Conservation (phyloP, 768 basidiomycete genomes). For the Macrocybe gigantea region DNA sequence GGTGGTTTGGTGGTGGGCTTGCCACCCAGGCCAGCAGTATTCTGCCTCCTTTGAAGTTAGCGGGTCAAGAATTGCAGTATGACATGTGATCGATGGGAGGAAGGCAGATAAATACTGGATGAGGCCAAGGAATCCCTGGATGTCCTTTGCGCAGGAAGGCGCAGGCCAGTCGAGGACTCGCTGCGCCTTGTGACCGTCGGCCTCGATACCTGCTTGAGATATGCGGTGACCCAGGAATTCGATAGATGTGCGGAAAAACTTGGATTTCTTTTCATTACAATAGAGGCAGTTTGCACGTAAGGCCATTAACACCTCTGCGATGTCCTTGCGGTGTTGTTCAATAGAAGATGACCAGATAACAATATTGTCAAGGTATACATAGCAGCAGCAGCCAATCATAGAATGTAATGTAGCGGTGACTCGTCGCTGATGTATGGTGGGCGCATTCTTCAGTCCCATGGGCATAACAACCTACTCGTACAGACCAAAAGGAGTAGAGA, state of each 20-base stretch:
- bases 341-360: constrained; percentile 34
- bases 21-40: constrained; percentile 15
- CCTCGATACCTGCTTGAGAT: constrained; percentile 16
- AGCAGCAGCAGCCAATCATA: constrained; percentile 18
- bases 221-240: constrained; percentile 23
- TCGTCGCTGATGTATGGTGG: constrained; percentile 20
- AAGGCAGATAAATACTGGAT: constrained; percentile 16
- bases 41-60: background rate
- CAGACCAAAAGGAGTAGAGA: constrained; percentile 27
- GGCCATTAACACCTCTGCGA: constrained; percentile 18
- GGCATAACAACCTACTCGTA: constrained; percentile 26
- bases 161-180: constrained; percentile 18
- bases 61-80: background rate
- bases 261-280: constrained; percentile 15
- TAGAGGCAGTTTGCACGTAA: constrained; percentile 7
- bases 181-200: constrained; percentile 15
- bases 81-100: constrained; percentile 14
- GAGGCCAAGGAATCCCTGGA: constrained; percentile 16
- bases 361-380: constrained; percentile 39
- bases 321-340: constrained; percentile 24
- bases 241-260: constrained; percentile 10
- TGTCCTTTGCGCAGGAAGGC: constrained; percentile 10
- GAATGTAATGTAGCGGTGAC: constrained; percentile 18
- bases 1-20: constrained; percentile 11
- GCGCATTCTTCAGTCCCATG: constrained; percentile 16